Base-by-base conservation (phyloP, 2,329 filamentous ascomycete species). In the Bertia moriformis region DNA sequence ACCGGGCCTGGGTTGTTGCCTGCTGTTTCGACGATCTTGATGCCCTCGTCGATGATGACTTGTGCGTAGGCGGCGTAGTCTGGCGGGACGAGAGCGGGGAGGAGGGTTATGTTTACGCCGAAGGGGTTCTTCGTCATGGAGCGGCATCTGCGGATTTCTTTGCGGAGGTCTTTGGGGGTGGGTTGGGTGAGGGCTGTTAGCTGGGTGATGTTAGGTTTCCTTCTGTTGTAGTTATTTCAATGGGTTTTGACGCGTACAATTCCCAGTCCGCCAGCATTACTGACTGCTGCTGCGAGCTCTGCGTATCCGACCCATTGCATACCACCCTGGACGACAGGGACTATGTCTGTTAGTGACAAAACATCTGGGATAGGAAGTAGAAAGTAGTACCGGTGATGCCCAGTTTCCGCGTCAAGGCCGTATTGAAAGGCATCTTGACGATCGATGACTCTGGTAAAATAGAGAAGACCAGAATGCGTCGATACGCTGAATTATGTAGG, bases 61-160 rank as follows among this genome's bases (percentile, higher is more conserved):
- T 85, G 83, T 19, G 89, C 86, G 62, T 93, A 98, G 44, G 85
- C 89, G 44, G 65, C 73, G 59, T 98, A 98, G 69, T 96, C 81
- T 4, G 91, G 91, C 4, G 91, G 86, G 7, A 86, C 79, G 50
- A 96, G 73, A 41, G 88, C 73, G 19, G 91, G 91, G 36, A 96
- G 79, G 44, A 96, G 79, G 5, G 91, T 98, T 49, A 96, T 74
- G 65, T 98, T 98, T 51, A 96, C 89, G 52, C 72, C 91, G 59
- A 98, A 96, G 14, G 84, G 84, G 46, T 76, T 71, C 45, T 68
- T 66, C 41, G 84, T 91, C 66, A 96, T 76, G 46, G 69, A 74
- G 49, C 78, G 81, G 69, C 85, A 93, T 63, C 75, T 79, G 46
- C 74, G 80, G 62, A 98, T 98, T 66, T 98, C 91, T 54, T 84